These are phyloP conservation scores for Xylaria multiplex DNA, from an alignment of 2,329 filamentous ascomycete species.

Conservation along the genomic window DNA sequence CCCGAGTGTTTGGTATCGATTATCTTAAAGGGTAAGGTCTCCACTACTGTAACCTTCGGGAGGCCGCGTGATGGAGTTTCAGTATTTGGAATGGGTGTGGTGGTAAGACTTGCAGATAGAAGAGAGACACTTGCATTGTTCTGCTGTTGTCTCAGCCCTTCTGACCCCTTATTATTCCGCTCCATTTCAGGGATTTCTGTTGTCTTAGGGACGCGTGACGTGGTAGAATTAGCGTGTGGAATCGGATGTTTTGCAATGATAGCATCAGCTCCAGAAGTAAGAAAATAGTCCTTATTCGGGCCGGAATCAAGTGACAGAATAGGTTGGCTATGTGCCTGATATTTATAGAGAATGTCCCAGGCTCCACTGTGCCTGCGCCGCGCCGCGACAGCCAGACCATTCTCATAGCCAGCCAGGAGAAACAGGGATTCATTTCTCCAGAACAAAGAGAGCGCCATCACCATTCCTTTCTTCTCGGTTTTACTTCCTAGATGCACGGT, in stretches of 20 bases:
- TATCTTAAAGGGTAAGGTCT: slow-evolving; percentile 64
- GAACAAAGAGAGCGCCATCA: slow-evolving; percentile 81
- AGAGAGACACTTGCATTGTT: slow-evolving; percentile 4
- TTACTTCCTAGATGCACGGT: slow-evolving; percentile 56
- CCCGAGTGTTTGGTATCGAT: slow-evolving; percentile 88
- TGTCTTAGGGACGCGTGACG: slow-evolving; percentile 9
- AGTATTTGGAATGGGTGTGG: slow-evolving; percentile 33
- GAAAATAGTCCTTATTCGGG: slow-evolving; percentile 65
- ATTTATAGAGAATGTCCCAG: slow-evolving; percentile 68
- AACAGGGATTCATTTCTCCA: slow-evolving; percentile 62
- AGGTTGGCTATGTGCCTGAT: slow-evolving; percentile 79
- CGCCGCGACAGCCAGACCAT: slow-evolving; percentile 77
- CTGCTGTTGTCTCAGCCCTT: slow-evolving; percentile 4
- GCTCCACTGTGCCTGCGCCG: slow-evolving; percentile 57
- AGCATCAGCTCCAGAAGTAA: slow-evolving; percentile 86
- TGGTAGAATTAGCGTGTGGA: slow-evolving; percentile 47
- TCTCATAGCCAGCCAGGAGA: slow-evolving; percentile 84
- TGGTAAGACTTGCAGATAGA: slow-evolving; percentile 36
- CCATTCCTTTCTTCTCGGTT: slow-evolving; percentile 75
- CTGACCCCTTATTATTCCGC: background rate
- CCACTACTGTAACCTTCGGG: slow-evolving; percentile 31
- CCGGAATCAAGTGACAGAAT: slow-evolving; percentile 77
- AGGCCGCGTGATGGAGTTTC: slow-evolving; percentile 20
- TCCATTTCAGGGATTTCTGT: slow-evolving; percentile 3
- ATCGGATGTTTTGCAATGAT: slow-evolving; percentile 80